Base-by-base conservation (phyloP, 495 filamentous ascomycete species). In the Pyrenula aspistea region DNA sequence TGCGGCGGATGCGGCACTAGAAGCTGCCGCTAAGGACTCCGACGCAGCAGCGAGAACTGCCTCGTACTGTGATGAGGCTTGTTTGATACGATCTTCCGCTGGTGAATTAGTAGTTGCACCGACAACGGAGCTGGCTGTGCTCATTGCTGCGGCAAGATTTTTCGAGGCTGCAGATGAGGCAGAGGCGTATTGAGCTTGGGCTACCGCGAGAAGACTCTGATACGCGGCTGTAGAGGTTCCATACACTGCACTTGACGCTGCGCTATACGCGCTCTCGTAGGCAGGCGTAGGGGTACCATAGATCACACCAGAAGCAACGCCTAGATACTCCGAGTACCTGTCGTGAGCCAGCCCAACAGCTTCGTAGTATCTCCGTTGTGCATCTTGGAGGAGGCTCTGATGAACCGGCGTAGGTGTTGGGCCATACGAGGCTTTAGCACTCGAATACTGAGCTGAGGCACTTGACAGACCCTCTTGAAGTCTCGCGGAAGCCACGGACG, bases 291-390 rank as follows among this genome's bases (percentile, higher is more conserved):
- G 76, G n/a, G 65, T 67, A 22, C 68, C 68, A 55, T 69, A 73
- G 22, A 83, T 67, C 21, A 80, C 84, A 2, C 75, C 74, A 21
- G 83, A 86, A 22, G 85, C 87, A 10, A 85, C 81, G 12, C 74
- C 75, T 4, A 91, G 58, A 61, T 92, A 90, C 24, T 84, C 82
- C 10, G 85, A 81, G 61, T 89, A 91, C 20, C 82, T 80, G 49
- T 83, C 87, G 63, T 93, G 86, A 2, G 88, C 88, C 21, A 89
- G 60, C 15, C 88, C 88, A 55, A 91, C 60, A 10, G 81, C 86
- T 56, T 88, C 84, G 60, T 90, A 90, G 65, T 91, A 93, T 60
- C 83, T 84, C 55, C 82, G 73, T 59, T 80, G 82, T 24, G 84
- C 83, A 56, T 83, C 78, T 20, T 81, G 72, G 10, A 86, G 60